A percentile compares a stretch with the other conserved stretches of the same genome.
These are phyloP conservation scores for Solanum chiquidenum DNA, from an alignment of 257 asterid genomes.

Conservation along the genomic window DNA sequence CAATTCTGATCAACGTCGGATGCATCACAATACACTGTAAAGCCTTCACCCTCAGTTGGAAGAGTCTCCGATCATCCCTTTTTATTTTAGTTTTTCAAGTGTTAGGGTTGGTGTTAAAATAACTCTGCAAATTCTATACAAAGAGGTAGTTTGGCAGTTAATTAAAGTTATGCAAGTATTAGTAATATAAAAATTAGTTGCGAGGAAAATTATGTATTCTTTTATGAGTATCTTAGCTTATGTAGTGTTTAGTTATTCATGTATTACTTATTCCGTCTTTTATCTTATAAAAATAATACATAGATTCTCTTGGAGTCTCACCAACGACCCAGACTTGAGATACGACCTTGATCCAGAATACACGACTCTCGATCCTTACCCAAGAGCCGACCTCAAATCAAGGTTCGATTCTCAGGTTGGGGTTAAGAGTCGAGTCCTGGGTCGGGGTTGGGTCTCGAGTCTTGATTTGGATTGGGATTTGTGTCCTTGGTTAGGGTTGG, in stretches of 20 bases:
- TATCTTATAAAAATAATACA: no score
- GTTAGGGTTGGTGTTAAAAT: neutral
- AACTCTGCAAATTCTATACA: no score
- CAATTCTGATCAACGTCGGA: accelerated
- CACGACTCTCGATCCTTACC: neutral
- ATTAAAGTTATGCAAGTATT: neutral
- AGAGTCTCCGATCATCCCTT: neutral
- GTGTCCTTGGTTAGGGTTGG: neutral
- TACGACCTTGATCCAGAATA: neutral
- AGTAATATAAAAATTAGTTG: no score
- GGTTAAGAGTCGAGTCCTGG: neutral
- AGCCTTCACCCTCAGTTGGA: neutral
- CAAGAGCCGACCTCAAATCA: neutral
- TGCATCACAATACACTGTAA: neutral
- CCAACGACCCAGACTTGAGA: neutral
- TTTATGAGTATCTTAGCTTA: neutral
- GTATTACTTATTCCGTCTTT: neutral
- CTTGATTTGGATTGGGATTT: neutral
- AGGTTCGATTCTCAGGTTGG: neutral
- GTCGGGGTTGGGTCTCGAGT: no score
- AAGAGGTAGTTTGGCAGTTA: neutral
- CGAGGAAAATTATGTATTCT: neutral
- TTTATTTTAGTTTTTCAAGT: no score
- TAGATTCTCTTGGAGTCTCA: neutral
- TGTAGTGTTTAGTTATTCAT: neutral